A percentile compares a stretch with the other conserved stretches of the same genome.
These are phyloP conservation scores for Pichia manshurica DNA, from an alignment of 805 yeast species.

Conservation along the genomic window DNA sequence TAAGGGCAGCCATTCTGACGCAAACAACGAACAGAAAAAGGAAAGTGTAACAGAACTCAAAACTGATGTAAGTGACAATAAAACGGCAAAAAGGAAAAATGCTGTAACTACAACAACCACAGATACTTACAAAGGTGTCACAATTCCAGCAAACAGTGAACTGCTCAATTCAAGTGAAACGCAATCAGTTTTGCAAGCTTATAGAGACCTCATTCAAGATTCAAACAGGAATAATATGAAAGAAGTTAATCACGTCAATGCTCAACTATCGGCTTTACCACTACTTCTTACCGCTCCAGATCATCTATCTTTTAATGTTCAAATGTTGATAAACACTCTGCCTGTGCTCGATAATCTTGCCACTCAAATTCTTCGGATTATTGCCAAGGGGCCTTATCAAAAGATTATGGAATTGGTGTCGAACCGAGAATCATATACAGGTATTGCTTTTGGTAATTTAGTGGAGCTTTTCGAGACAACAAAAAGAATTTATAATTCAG, in stretches of 20 bases:
- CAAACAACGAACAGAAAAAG: not conserved
- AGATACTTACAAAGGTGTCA: conserved; percentile 27
- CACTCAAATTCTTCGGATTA: conserved; percentile 67
- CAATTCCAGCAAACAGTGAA: conserved; percentile 33
- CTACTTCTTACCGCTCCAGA: conserved; percentile 52
- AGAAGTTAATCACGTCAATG: conserved; percentile 28
- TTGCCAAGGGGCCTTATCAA: conserved; percentile 71
- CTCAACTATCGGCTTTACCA: conserved; percentile 58
- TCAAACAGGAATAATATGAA: conserved; percentile 13
- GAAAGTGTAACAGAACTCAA: not conserved
- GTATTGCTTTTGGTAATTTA: conserved; percentile 56
- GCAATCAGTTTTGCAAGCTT: conserved; percentile 22
- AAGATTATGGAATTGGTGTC: conserved; percentile 67
- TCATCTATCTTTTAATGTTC: conserved; percentile 53
- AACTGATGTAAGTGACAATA: not conserved
- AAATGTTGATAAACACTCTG: conserved; percentile 58
- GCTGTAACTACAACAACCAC: conserved; percentile 13
- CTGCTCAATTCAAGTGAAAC: conserved; percentile 24
- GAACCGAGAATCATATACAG: conserved; percentile 59
- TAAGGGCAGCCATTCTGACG: too few relatives aligned
- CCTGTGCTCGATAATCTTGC: conserved; percentile 79
- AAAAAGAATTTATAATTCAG: conserved; percentile 58
- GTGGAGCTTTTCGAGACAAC: conserved; percentile 76
- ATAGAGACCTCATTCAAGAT: conserved; percentile 22
- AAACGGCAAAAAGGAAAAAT: not conserved